Evolutionary conservation across 352 stramenopile genomes (phyloP).

Genomic region (Globisporangium abappressorium): DNA sequence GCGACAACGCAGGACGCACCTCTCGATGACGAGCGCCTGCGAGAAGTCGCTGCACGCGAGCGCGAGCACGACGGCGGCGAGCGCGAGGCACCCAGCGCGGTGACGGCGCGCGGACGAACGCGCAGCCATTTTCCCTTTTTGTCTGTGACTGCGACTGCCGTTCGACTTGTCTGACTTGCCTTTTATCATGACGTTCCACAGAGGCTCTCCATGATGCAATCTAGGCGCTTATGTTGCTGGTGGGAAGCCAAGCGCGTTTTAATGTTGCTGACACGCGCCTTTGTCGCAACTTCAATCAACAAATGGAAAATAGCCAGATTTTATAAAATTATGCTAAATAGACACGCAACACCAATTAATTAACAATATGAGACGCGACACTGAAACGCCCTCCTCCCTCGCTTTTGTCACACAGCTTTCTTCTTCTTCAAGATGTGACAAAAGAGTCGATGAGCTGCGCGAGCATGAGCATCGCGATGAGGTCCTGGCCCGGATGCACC

Average conservation of each 20-base stretch:
- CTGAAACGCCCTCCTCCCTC: not conserved
- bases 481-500: slow-evolving; percentile 26
- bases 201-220: slow-evolving; percentile 3
- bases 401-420: not conserved
- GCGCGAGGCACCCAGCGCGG: slow-evolving; percentile 12
- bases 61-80: slow-evolving; percentile 15
- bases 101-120: slow-evolving; percentile 11
- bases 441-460: slow-evolving; percentile 22
- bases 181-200: slow-evolving; percentile 3
- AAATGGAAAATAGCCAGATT: not conserved
- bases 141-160: not conserved
- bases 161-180: not conserved
- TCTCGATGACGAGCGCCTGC: slow-evolving; percentile 45
- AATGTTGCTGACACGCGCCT: not conserved
- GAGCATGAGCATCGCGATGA: slow-evolving; percentile 28
- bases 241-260: not conserved
- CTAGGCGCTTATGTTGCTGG: not conserved
- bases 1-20: slow-evolving; percentile 23
- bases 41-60: slow-evolving; percentile 14
- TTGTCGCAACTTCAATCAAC: not conserved
- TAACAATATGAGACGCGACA: not conserved
- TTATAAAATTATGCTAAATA: not conserved
- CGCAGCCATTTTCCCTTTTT: slow-evolving; percentile 5
- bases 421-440: slow-evolving; percentile 11
- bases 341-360: not conserved